A percentile compares a stretch with the other conserved stretches of the same genome.
Conservation (phyloP, 352 stramenopile genomes). For the Aphanomyces astaci region DNA sequence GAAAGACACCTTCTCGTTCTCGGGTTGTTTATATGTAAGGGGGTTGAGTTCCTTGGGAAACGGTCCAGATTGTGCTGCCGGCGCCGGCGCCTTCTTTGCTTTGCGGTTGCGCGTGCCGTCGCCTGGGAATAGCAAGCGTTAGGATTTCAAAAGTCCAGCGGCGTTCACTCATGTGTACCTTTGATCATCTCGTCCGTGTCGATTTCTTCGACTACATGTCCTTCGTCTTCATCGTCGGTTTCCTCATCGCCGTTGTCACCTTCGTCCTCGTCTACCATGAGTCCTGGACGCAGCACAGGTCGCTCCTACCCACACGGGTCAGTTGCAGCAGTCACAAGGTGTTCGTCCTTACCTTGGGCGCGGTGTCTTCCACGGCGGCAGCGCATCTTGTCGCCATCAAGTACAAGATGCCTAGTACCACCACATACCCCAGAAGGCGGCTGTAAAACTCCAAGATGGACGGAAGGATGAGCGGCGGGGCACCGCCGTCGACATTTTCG, state of each 20-base stretch:
- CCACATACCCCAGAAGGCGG: background rate
- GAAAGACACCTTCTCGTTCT: slow-evolving; percentile 17
- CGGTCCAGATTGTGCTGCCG: background rate
- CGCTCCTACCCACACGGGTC: background rate
- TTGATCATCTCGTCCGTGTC: slow-evolving; percentile 17
- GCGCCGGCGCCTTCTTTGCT: background rate
- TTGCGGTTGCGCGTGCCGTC: slow-evolving; percentile 9
- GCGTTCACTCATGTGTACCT: too few species aligned
- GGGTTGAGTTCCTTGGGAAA: slow-evolving; percentile 17
- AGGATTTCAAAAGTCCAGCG: too few species aligned
- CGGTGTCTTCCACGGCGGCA: background rate
- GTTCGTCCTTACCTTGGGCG: background rate
- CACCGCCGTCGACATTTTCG: background rate
- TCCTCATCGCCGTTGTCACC: background rate
- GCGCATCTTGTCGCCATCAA: slow-evolving; percentile 1
- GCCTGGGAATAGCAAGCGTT: background rate
- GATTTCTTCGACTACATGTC: slow-evolving; percentile 5
- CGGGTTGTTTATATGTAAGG: slow-evolving; percentile 5
- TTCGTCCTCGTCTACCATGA: slow-evolving; percentile 2
- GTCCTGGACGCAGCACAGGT: background rate
- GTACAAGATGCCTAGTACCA: background rate
- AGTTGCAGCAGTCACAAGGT: background rate
- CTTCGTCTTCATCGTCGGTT: background rate
- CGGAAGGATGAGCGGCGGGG: background rate
- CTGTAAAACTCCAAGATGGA: slow-evolving; percentile 12